phyloP scores from a whole-genome alignment of 371 early-diverging fungal species.

The Synchytrium microbalum region DNA sequence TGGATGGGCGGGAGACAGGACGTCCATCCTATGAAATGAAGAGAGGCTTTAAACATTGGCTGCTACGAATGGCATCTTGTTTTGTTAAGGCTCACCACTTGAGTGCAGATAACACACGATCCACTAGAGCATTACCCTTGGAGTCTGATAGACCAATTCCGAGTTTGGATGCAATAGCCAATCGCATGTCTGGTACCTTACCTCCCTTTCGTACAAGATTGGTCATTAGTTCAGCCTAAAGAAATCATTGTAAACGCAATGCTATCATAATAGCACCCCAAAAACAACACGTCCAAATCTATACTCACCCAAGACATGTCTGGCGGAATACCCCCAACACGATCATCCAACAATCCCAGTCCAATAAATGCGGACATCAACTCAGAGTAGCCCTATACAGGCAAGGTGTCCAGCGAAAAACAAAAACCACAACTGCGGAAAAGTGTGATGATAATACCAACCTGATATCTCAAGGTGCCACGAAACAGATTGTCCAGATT shows the following conservation, averaged over 20 bases:
- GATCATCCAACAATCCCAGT: conserved; percentile 35
- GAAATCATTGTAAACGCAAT: neutral
- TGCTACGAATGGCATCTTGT: too few relatives aligned
- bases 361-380: conserved; percentile 36
- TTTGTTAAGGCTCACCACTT: conserved; percentile 4
- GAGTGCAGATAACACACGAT: conserved; percentile 3
- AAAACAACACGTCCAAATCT: neutral
- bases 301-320: conserved; percentile 67
- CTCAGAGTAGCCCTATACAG: conserved; percentile 38
- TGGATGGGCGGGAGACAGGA: neutral
- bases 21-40: neutral
- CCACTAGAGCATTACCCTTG: neutral
- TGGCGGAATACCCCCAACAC: conserved; percentile 14
- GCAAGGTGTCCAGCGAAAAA: conserved; percentile 1
- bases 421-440: neutral
- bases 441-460: conserved; percentile 9
- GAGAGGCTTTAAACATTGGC: too few relatives aligned
- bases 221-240: neutral
- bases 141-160: neutral
- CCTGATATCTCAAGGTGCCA: conserved; percentile 48
- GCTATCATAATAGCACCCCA: too few relatives aligned
- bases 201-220: neutral
- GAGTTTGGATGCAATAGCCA: neutral
- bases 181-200: neutral
- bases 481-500: conserved; percentile 63